These are phyloP conservation scores for Talaromyces trachyspermus DNA, from an alignment of 495 filamentous ascomycete genomes.

Conservation along the genomic window DNA sequence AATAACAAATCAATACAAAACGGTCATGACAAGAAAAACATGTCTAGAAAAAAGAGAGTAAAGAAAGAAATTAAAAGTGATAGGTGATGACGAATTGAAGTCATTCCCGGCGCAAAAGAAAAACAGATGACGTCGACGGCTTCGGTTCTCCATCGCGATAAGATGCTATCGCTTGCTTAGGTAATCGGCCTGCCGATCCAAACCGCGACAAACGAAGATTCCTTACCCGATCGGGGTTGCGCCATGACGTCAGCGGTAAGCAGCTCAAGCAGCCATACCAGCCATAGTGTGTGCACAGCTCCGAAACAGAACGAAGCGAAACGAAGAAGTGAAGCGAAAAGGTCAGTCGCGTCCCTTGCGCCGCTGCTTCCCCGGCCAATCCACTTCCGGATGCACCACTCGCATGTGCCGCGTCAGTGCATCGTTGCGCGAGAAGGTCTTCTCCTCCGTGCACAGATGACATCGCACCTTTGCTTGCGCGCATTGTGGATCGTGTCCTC, in stretches of 20 bases:
- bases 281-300: no score
- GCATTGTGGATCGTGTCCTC: constrained; percentile 98
- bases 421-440: constrained; percentile 91
- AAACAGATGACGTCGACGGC: constrained; percentile 8
- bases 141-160: neutral
- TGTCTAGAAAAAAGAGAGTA: neutral
- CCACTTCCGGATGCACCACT: constrained; percentile 80
- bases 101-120: neutral
- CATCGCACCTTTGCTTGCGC: constrained; percentile 94
- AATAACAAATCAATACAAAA: neutral
- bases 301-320: no score
- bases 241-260: constrained; percentile 6
- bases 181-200: constrained; percentile 9
- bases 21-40: neutral
- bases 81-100: neutral
- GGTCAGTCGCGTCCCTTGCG: constrained; percentile 32
- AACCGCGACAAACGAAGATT: neutral
- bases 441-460: constrained; percentile 91
- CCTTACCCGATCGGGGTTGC: neutral
- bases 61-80: neutral
- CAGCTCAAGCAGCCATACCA: no score
- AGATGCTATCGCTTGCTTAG: neutral
- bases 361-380: constrained; percentile 63
- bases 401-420: constrained; percentile 87
- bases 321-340: neutral